A percentile compares a stretch with the other conserved stretches of the same genome.
These are phyloP conservation scores for Apophysomyces ossiformis DNA, from an alignment of 371 early-diverging fungal genomes.

Conservation along the genomic window DNA sequence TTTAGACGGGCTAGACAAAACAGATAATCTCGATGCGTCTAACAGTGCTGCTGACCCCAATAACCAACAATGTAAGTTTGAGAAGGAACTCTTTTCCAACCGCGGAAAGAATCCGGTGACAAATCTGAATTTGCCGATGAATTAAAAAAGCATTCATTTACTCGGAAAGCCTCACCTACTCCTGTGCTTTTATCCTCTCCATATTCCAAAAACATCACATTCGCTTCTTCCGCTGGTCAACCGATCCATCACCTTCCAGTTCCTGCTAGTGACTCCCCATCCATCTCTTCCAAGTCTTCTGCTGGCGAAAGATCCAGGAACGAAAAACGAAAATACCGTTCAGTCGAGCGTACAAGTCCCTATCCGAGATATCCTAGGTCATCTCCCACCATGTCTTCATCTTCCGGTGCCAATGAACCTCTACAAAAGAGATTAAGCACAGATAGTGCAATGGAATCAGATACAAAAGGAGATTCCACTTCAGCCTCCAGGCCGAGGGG, in stretches of 20 bases:
- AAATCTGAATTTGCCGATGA: constrained; percentile 10
- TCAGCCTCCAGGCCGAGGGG: constrained; percentile 11
- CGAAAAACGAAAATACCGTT: constrained; percentile 20
- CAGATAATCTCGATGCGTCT: constrained; percentile 2
- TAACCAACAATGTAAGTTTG: constrained; percentile 12
- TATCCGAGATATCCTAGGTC: constrained; percentile 12
- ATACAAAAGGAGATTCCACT: background rate
- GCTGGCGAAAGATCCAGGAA: constrained; percentile 17
- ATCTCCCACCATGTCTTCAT: constrained; percentile 7
- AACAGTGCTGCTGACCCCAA: background rate
- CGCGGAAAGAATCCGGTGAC: constrained; percentile 16
- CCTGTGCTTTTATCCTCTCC: constrained; percentile 28
- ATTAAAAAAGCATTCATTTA: constrained; percentile 8
- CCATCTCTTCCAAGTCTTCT: constrained; percentile 6
- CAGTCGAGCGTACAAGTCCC: constrained; percentile 13
- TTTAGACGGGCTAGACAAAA: constrained; percentile 16
- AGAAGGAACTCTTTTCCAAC: constrained; percentile 14
- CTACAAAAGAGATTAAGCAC: constrained; percentile 5
- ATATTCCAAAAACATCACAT: constrained; percentile 24
- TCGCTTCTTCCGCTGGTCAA: constrained; percentile 21
- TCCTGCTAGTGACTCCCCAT: constrained; percentile 3
- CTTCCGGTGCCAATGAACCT: constrained; percentile 5
- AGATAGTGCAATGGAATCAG: constrained; percentile 10
- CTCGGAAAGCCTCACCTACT: constrained; percentile 26
- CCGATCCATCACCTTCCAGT: constrained; percentile 19